Percentiles rank a stretch among this genome's conserved stretches.
These are phyloP conservation scores for Irpex rosettiformis DNA, from an alignment of 1,284 basidiomycete genomes.

Conservation along the genomic window DNA sequence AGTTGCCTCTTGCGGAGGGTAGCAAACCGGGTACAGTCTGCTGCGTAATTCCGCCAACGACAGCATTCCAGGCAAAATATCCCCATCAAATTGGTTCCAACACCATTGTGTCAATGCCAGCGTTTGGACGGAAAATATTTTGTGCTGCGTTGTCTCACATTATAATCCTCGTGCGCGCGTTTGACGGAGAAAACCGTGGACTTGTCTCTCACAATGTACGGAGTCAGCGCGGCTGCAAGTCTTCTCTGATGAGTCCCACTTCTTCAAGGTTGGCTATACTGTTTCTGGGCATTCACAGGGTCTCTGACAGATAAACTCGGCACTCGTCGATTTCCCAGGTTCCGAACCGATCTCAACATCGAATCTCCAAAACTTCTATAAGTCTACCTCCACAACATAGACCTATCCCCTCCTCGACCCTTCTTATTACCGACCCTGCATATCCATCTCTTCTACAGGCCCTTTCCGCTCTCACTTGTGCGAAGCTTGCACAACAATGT, in stretches of 20 bases:
- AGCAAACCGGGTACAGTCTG: not conserved
- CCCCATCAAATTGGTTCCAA: not conserved
- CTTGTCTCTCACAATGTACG: not conserved
- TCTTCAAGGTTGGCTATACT: not conserved
- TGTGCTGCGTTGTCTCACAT: not conserved
- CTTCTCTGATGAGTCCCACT: not conserved
- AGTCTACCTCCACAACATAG: not conserved
- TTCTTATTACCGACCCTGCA: slow-evolving; percentile 19
- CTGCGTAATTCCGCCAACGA: not conserved
- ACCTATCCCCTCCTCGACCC: slow-evolving; percentile 9
- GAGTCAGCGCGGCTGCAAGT: not conserved
- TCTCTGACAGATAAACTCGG: slow-evolving; percentile 12
- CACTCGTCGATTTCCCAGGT: slow-evolving; percentile 7
- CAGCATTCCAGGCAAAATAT: not conserved
- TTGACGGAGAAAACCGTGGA: not conserved
- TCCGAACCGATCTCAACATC: slow-evolving; percentile 13
- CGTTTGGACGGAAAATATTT: not conserved
- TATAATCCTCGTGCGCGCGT: not conserved
- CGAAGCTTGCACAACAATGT: slow-evolving; percentile 7
- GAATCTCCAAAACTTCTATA: slow-evolving; percentile 6
- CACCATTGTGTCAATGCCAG: not conserved
- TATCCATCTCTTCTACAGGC: slow-evolving; percentile 4
- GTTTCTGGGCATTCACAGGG: not conserved
- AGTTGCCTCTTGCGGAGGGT: not conserved
- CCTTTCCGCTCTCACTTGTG: not conserved